Percentiles rank a stretch among this genome's conserved stretches.
Evolutionary conservation across 257 asterid genomes (phyloP).

Genomic region (Fraxinus cuspidata): DNA sequence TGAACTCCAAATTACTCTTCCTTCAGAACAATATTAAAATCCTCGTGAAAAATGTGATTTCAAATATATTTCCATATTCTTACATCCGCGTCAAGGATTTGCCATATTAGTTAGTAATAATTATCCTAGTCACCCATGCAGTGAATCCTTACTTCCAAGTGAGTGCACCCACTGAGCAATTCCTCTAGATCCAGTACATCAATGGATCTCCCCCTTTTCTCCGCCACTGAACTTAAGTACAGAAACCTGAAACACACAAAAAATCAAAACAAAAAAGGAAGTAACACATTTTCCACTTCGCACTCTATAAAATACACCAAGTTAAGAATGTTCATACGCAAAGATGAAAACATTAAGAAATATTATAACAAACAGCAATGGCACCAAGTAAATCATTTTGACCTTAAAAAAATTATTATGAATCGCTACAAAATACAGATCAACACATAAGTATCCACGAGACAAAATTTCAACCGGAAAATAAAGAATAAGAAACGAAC

Average conservation of each 20-base stretch:
- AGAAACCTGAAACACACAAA: slow-evolving; percentile 62
- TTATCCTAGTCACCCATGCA: slow-evolving; percentile 22
- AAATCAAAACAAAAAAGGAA: slow-evolving; percentile 23
- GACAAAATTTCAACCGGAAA: slow-evolving; percentile 8
- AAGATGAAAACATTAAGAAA: slow-evolving; percentile 15
- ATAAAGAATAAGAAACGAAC: slow-evolving; percentile 32
- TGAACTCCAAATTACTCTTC: not conserved
- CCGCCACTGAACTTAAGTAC: slow-evolving; percentile 88
- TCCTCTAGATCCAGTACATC: slow-evolving; percentile 86
- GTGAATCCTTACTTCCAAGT: slow-evolving; percentile 85
- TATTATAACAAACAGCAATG: slow-evolving; percentile 8
- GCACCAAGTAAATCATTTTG: slow-evolving; percentile 14
- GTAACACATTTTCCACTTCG: slow-evolving; percentile 28
- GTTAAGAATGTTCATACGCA: not conserved
- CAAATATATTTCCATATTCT: slow-evolving; percentile 8
- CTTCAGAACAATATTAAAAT: not conserved
- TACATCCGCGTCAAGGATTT: slow-evolving; percentile 2
- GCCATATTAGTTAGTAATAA: not conserved
- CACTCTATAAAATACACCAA: slow-evolving; percentile 18
- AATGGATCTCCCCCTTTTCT: slow-evolving; percentile 77
- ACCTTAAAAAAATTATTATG: not conserved
- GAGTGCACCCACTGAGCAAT: slow-evolving; percentile 84
- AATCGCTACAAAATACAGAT: not conserved
- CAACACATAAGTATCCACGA: not conserved
- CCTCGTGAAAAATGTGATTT: not conserved